A percentile compares a stretch with the other conserved stretches of the same genome.
Evolutionary conservation across 2,329 filamentous ascomycete genomes (phyloP).

Genomic region (Xylaria sp.): DNA sequence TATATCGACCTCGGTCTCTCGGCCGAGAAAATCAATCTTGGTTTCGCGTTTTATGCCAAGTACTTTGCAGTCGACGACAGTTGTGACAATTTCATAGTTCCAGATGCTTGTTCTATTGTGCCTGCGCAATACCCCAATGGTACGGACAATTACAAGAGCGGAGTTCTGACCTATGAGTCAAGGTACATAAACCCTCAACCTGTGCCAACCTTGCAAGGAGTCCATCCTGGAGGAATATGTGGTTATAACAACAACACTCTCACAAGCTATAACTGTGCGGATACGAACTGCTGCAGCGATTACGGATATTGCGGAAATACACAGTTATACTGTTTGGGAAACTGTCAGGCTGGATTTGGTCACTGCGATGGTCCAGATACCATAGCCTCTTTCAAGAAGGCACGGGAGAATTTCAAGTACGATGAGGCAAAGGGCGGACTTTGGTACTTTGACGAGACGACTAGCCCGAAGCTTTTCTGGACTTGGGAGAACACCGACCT

Average conservation of each 20-base stretch:
- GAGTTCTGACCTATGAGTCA: constrained; percentile 24
- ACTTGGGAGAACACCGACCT: constrained; percentile 65
- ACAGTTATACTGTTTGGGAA: constrained; percentile 11
- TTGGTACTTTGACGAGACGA: constrained; percentile 28
- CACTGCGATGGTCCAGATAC: constrained; percentile 27
- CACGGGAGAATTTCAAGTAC: constrained; percentile 3
- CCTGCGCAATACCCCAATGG: constrained; percentile 15
- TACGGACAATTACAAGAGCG: constrained; percentile 26
- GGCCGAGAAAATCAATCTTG: constrained; percentile 33
- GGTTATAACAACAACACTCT: constrained; percentile 16
- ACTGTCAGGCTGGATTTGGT: constrained; percentile 31
- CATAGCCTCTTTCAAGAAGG: constrained; percentile 28
- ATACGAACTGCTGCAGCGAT: constrained; percentile 15
- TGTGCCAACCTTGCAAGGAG: neutral
- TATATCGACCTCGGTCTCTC: constrained; percentile 31
- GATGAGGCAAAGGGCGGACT: constrained; percentile 17
- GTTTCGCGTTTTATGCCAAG: constrained; percentile 35
- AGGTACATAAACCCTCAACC: neutral
- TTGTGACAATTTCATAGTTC: constrained; percentile 4
- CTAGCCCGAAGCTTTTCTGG: constrained; percentile 58
- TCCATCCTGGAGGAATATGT: constrained; percentile 13
- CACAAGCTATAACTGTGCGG: constrained; percentile 13
- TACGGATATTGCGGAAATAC: constrained; percentile 21
- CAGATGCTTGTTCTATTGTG: constrained; percentile 23
- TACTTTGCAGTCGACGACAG: constrained; percentile 23